Percentiles rank a stretch among this genome's conserved stretches.
phyloP scores from a whole-genome alignment of 1,139 yeast species.

The Geotrichum armillariae region DNA sequence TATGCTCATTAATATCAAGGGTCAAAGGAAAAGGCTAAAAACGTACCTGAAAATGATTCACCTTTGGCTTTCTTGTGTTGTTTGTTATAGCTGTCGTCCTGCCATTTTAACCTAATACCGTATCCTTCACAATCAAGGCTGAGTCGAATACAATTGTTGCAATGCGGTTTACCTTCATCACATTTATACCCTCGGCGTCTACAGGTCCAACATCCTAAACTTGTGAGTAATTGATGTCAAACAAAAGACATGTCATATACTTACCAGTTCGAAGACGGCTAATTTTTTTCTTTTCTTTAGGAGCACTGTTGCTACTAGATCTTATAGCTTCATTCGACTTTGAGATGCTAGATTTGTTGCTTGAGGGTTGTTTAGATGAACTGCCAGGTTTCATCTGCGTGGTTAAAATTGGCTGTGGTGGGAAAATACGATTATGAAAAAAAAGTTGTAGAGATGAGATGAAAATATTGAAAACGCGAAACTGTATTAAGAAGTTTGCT shows the following conservation, averaged over 20 bases:
- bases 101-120: constrained; percentile 35
- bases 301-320: no score
- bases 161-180: constrained; percentile 56
- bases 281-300: background rate
- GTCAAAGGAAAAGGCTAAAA: background rate
- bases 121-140: constrained; percentile 33
- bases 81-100: constrained; percentile 25
- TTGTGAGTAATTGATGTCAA: background rate
- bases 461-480: no score
- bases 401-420: no score
- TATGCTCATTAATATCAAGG: no score
- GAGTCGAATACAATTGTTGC: constrained; percentile 23
- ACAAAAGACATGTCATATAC: background rate
- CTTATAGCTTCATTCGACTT: no score
- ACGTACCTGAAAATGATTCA: constrained; percentile 5
- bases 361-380: no score
- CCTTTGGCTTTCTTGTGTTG: constrained; percentile 14
- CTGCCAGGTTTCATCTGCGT: no score
- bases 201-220: constrained; percentile 72
- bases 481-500: no score
- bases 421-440: no score
- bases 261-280: background rate
- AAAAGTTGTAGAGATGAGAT: no score
- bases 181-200: constrained; percentile 80
- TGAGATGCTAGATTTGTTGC: no score